phyloP scores from a whole-genome alignment of 148 eudicot species.

The Amaranthus hypochondriacus region DNA sequence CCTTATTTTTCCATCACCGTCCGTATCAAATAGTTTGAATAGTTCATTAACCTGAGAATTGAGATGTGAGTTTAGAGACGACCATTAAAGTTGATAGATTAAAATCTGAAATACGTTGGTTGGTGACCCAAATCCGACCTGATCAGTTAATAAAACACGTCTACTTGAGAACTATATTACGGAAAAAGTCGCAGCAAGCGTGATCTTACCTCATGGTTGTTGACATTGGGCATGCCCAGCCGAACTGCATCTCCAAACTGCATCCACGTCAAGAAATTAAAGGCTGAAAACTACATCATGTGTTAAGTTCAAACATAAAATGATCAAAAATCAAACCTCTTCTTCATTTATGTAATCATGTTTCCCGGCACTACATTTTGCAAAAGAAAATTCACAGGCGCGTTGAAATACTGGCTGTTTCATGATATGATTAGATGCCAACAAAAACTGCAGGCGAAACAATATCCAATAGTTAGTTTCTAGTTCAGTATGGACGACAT shows the following conservation, averaged over 20 bases:
- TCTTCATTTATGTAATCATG: constrained; percentile 13
- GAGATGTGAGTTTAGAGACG: background rate
- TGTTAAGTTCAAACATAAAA: background rate
- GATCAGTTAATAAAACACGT: too few species aligned
- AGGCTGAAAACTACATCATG: background rate
- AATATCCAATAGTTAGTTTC: constrained; percentile 6
- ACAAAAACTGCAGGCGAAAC: constrained; percentile 27
- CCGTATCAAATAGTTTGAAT: constrained; percentile 28
- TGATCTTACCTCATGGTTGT: constrained; percentile 22
- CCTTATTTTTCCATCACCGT: constrained; percentile 26
- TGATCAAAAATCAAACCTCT: constrained; percentile 18
- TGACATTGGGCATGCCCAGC: constrained; percentile 15
- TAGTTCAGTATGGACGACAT: too few species aligned
- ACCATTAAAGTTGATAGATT: too few species aligned
- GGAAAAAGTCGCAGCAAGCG: background rate
- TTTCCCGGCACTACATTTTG: constrained; percentile 12
- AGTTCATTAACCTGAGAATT: constrained; percentile 17
- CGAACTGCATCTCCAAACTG: constrained; percentile 30
- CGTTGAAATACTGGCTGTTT: constrained; percentile 34
- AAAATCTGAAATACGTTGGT: too few species aligned
- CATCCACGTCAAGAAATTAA: constrained; percentile 2
- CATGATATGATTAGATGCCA: constrained; percentile 29
- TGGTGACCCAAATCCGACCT: too few species aligned
- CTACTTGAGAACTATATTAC: background rate
- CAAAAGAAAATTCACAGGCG: constrained; percentile 26